These are phyloP conservation scores for Ascochyta koolunga DNA, from an alignment of 2,329 filamentous ascomycete species.

Conservation along the genomic window DNA sequence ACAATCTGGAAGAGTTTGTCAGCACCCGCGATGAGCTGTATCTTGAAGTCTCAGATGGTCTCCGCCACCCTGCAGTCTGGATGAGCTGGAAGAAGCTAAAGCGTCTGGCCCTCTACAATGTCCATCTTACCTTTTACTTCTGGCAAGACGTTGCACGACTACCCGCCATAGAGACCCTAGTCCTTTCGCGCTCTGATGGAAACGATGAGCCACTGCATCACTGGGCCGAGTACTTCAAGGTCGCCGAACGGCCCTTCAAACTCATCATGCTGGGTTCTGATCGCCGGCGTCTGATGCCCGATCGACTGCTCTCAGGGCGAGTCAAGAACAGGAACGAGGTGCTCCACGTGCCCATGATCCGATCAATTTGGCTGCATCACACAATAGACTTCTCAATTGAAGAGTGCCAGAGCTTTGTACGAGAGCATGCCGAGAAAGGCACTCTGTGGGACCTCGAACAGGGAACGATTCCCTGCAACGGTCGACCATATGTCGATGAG, in stretches of 20 bases:
- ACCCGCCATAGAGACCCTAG: conserved; percentile 49
- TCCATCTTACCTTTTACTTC: conserved; percentile 44
- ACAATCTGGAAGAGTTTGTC: conserved; percentile 56
- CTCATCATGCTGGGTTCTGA: conserved; percentile 30
- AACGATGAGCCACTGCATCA: conserved; percentile 33
- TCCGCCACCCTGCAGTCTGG: conserved; percentile 49
- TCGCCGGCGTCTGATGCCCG: conserved; percentile 18
- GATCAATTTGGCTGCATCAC: conserved; percentile 49
- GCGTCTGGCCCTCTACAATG: conserved; percentile 54
- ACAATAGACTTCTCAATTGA: conserved; percentile 49
- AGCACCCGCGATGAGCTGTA: conserved; percentile 56
- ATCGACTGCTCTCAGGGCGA: conserved; percentile 26
- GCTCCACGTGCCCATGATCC: conserved; percentile 47
- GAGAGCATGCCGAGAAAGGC: conserved; percentile 50
- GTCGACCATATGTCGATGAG: conserved; percentile 13
- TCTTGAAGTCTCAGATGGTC: conserved; percentile 37
- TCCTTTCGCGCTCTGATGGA: conserved; percentile 50
- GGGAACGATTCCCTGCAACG: conserved; percentile 14
- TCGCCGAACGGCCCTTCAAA: conserved; percentile 21
- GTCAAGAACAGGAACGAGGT: conserved; percentile 32
- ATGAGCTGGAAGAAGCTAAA: conserved; percentile 52
- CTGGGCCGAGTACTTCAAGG: conserved; percentile 52
- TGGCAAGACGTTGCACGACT: conserved; percentile 43
- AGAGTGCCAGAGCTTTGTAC: conserved; percentile 53
- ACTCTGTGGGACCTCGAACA: conserved; percentile 29